These are phyloP conservation scores for Corniculantispora saksenae DNA, from an alignment of 2,329 filamentous ascomycete species.

Conservation along the genomic window DNA sequence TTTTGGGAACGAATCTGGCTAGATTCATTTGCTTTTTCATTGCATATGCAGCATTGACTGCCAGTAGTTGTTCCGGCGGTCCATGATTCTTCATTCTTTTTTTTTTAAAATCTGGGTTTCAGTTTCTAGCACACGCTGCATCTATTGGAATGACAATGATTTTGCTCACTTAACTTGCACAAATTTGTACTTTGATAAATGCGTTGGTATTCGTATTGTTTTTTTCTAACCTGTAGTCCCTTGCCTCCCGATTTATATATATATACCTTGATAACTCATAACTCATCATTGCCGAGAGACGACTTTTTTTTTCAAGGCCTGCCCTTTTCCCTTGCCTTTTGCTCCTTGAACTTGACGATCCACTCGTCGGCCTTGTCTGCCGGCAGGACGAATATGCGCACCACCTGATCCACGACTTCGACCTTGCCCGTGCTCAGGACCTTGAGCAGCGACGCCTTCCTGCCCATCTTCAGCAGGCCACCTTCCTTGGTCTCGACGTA, in stretches of 20 bases:
- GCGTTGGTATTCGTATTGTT: too few relatives aligned
- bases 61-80: slow-evolving; percentile 9
- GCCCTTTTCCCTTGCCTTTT: slow-evolving; percentile 56
- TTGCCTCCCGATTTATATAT: too few relatives aligned
- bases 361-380: slow-evolving; percentile 68
- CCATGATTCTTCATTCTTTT: neutral
- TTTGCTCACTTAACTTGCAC: too few relatives aligned
- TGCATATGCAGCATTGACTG: slow-evolving; percentile 5
- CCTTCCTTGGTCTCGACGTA: slow-evolving; percentile 83
- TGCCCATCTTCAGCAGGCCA: slow-evolving; percentile 85
- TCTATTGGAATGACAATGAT: too few relatives aligned
- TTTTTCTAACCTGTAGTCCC: too few relatives aligned
- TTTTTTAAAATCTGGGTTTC: slow-evolving; percentile 4
- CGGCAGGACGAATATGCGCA: slow-evolving; percentile 82
- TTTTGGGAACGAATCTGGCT: neutral
- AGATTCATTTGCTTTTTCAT: slow-evolving; percentile 5
- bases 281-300: neutral
- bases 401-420: slow-evolving; percentile 83
- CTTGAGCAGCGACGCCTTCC: slow-evolving; percentile 76
- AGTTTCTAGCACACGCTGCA: neutral
- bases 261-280: too few relatives aligned
- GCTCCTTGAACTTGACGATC: slow-evolving; percentile 81
- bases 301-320: slow-evolving; percentile 14
- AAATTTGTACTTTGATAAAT: too few relatives aligned
- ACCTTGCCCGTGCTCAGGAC: slow-evolving; percentile 74